Evolutionary conservation across 2,329 filamentous ascomycete species (phyloP), one percentile per base, ranked within the genome.

Genomic region (Sporothrix protearum): DNA sequence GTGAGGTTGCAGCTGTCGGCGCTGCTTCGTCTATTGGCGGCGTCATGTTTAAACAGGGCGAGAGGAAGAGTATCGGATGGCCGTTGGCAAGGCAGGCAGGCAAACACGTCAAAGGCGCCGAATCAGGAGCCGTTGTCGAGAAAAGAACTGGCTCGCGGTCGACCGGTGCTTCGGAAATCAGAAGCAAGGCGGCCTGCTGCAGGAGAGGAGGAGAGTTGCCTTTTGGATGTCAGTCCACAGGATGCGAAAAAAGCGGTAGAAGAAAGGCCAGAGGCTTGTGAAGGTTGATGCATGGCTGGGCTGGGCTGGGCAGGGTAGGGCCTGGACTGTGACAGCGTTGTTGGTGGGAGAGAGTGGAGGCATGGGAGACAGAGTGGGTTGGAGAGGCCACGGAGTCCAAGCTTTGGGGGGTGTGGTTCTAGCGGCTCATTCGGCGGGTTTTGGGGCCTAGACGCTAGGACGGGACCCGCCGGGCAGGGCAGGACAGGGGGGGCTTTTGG

Each of bases 391-490:
- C n/a, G 14, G 36, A 9, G 59, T 47, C 42, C 42, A 45, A 45
- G 33, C 33, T 25, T 42, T 16, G 36, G 59, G 59, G 59, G 19
- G 59, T 49, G 42, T 22, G 63, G 42, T 10, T 10, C 42, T 47
- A 66, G 63, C 8, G 63, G 63, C 25, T 66, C 63, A 49, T 66
- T 66, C 63, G 63, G 63, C 63, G 63, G 25, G 25, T 1, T 49
- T 66, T 66, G 42, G 63, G 42, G 63, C 45, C 63, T 66, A 14
- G 63, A 49, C 42, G 42, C n/a, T 49, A 42, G 63, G 42, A 66
- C 63, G 39, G 63, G 63, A 49, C 39, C 63, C 63, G 63, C 63
- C 45, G 63, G 63, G 63, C 42, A 66, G 63, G 63, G 63, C 42
- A 66, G 22, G 61, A 45, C 63, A 66, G n/a, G 61, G 61, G 39